Base-by-base conservation (phyloP, 768 basidiomycete genomes). In the Tephrocybe rancida region DNA sequence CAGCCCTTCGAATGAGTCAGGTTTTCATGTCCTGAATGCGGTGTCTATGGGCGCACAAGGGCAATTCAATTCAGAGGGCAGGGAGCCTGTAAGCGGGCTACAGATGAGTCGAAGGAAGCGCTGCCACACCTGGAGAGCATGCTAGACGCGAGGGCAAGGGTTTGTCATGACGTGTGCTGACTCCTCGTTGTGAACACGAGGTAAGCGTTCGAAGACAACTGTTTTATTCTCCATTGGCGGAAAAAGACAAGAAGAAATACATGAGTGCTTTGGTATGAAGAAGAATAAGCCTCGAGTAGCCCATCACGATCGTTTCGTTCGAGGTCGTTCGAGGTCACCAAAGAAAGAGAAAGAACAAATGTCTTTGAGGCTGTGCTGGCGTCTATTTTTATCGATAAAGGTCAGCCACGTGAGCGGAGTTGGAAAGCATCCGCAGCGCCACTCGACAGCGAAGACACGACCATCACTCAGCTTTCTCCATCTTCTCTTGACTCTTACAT, bases 361-460 rank as follows among this genome's bases (percentile, higher is more conserved):
- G 21, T 35, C 14, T 14, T 24, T 24, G n/a, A 14, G 7, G 6
- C n/a, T 13, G 21, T 43, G 38, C 14, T 11, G 21, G 19, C 42
- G 42, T 43, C 42, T 43, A 43, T 43, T 43, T 43, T 25, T 43
- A 24, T 39, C 18, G 35, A 29, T 37, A 37, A 13, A 37, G 5
- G 6, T n/a, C 37, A 38, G 39, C 9, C 39, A 19, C 39, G 39
- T 26, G 29, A 41, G 47, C 57, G 57, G 57, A 58, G 53, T 58
- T 52, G 2, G 24, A 54, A 58, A 48, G 26, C n/a, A 43, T 26
- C 52, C 52, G 44, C 52, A 54, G 50, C 39, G 45, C 38, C 38
- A 44, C 48, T 21, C 16, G 25, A 8, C 32, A 42, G 8, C 19
- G 22, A 46, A 42, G 14, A 44, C 48, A 22, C 43, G 19, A 46